Evolutionary conservation across 257 asterid genomes (phyloP).

Genomic region (Salvia hispanica): DNA sequence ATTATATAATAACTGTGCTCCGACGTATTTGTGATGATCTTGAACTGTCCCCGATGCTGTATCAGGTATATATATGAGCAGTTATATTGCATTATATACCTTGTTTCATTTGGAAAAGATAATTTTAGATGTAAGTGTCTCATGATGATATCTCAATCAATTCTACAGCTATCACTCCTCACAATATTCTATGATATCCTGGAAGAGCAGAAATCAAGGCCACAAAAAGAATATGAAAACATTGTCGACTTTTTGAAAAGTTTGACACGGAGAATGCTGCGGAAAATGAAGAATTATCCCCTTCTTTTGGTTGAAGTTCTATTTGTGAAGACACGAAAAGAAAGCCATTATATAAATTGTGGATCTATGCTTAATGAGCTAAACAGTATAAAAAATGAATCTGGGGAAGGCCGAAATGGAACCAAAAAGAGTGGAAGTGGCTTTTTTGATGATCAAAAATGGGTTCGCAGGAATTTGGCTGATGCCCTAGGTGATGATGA

Average conservation of each 20-base stretch:
- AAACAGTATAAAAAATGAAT: slow-evolving; percentile 43
- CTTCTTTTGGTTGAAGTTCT: slow-evolving; percentile 83
- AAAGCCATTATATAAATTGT: slow-evolving; percentile 77
- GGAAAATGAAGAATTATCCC: slow-evolving; percentile 83
- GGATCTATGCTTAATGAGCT: slow-evolving; percentile 76
- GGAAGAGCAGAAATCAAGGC: slow-evolving; percentile 87
- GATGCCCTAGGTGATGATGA: slow-evolving; percentile 98
- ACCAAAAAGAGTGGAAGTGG: slow-evolving; percentile 46
- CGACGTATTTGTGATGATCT: slow-evolving; percentile 81
- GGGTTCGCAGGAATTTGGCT: slow-evolving; percentile 78
- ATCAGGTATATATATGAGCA: slow-evolving; percentile 64
- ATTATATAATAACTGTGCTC: slow-evolving; percentile 64
- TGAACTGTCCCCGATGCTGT: slow-evolving; percentile 91
- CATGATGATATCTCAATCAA: slow-evolving; percentile 35
- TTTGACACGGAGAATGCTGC: slow-evolving; percentile 80
- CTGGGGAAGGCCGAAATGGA: slow-evolving; percentile 41
- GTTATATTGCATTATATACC: slow-evolving; percentile 21
- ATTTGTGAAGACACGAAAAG: slow-evolving; percentile 78
- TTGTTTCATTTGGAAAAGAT: slow-evolving; percentile 22
- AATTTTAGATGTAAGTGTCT: slow-evolving; percentile 25
- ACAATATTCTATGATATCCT: slow-evolving; percentile 75
- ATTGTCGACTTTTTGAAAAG: slow-evolving; percentile 70
- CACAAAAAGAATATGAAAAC: slow-evolving; percentile 72
- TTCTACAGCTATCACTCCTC: slow-evolving; percentile 75
- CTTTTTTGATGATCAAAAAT: slow-evolving; percentile 50